A percentile compares a stretch with the other conserved stretches of the same genome.
These are phyloP conservation scores for Rhynchosporium graminicola DNA, from an alignment of 2,329 filamentous ascomycete species.

Conservation along the genomic window DNA sequence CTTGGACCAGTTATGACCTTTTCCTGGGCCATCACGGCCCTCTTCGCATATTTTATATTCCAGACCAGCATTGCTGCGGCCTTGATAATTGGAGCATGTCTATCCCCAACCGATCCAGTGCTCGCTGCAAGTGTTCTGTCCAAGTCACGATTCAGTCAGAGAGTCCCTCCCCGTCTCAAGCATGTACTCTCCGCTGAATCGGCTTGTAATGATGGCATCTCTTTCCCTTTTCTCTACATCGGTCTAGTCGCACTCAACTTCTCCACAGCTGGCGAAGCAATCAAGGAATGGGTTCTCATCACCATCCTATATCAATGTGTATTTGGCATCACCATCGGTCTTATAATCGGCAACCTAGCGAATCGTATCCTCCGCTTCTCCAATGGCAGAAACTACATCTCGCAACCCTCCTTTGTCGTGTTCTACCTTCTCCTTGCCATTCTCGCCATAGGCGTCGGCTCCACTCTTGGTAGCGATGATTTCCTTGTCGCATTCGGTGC, in stretches of 20 bases:
- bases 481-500: conserved; percentile 59
- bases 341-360: conserved; percentile 49
- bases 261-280: conserved; percentile 41
- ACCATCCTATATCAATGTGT: conserved; percentile 57
- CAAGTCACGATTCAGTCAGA: conserved; percentile 53
- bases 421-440: conserved; percentile 58
- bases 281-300: conserved; percentile 54
- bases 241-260: conserved; percentile 49
- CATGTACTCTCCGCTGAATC: conserved; percentile 55
- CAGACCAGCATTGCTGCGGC: conserved; percentile 48
- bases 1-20: conserved; percentile 37
- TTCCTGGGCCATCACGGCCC: conserved; percentile 28
- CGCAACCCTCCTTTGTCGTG: conserved; percentile 51
- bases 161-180: conserved; percentile 53
- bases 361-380: conserved; percentile 52
- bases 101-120: conserved; percentile 59
- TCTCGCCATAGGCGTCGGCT: conserved; percentile 53
- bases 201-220: conserved; percentile 57
- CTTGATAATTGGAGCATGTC: conserved; percentile 53
- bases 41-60: conserved; percentile 45
- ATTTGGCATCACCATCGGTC: conserved; percentile 49
- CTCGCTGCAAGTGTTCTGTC: conserved; percentile 54
- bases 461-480: conserved; percentile 54
- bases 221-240: conserved; percentile 58
- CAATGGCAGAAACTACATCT: conserved; percentile 48